Base-by-base conservation (phyloP, 1,284 basidiomycete species). In the Takashimella koratensis region DNA sequence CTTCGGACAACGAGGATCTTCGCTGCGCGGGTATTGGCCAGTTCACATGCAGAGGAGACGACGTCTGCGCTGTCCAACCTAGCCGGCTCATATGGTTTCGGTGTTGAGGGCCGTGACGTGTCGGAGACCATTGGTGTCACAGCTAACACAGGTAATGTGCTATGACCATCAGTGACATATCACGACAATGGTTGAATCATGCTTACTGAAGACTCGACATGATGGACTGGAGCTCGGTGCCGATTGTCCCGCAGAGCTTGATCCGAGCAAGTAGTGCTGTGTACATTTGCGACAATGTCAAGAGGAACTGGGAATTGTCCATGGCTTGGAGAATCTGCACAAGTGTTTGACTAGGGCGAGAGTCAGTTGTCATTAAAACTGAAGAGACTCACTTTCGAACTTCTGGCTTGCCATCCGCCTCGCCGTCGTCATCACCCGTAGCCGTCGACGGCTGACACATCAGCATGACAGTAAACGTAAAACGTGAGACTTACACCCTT, bases 11-110 rank as follows among this genome's bases (percentile, higher is more conserved):
- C 80, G 26, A 98, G 76, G 25, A 95, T 80, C 67, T 87, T 89
- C 5, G 90, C 87, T 1, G 83, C 83, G 22, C 88, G 82, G 6
- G 84, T 82, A 70, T 95, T 93, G 6, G 90, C 85, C 5, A 93
- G 81, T 67, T 96, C 92, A 41, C 88, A 85, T 0, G 85, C 83
- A 0, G 89, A 86, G 2, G 85, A 83, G 27, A 97, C 79, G 27
- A 87, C 83, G 57, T 94, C 91, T 3, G 80, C 87, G 69, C 59
- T 86, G 83, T 67, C 64, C 56, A 83, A 80, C 19, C 86, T 27
- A 3, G 55, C 30, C 36, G 24, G 52, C 20, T 42, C 30, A 36
- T 40, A 47, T 20, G 2, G 40, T 42, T 8, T 47, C n/a, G 1
- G 48, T 21, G 26, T 40, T 20, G 20, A 16, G 21, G 43, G 45